phyloP scores from a whole-genome alignment of 352 stramenopile genomes.

The Blastocystis sp. region DNA sequence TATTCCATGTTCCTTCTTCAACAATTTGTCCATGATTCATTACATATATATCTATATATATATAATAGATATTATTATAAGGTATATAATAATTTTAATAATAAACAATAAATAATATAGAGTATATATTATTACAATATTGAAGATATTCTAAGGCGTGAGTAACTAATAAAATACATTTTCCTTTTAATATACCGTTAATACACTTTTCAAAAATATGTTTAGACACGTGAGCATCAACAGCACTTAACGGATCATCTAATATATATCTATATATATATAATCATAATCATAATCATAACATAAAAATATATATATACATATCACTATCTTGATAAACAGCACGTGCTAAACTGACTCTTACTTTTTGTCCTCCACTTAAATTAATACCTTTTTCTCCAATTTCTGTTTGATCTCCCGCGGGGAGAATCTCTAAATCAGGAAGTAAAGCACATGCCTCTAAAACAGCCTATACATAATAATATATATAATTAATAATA shows the following conservation, averaged over 20 bases:
- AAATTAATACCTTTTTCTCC: conserved; percentile 91
- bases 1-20: too few relatives aligned
- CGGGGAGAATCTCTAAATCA: conserved; percentile 65
- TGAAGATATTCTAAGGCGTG: conserved; percentile 74
- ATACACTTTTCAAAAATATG: conserved; percentile 81
- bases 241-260: conserved; percentile 78
- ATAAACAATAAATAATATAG: too few relatives aligned
- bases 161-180: conserved; percentile 69
- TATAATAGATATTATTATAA: too few relatives aligned
- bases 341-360: conserved; percentile 59
- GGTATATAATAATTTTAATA: too few relatives aligned
- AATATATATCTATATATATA: conserved; percentile 58
- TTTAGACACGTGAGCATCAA: conserved; percentile 80
- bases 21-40: too few relatives aligned
- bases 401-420: conserved; percentile 80
- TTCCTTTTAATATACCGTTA: conserved; percentile 50
- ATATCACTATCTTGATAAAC: conserved; percentile 77
- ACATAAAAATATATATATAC: not conserved
- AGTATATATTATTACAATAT: conserved; percentile 50
- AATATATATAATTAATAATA: too few relatives aligned
- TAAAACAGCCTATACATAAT: conserved; percentile 39
- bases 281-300: too few relatives aligned
- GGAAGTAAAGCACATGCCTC: conserved; percentile 56
- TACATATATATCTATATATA: too few relatives aligned
- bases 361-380: conserved; percentile 72